phyloP scores from a whole-genome alignment of 129 eudicot species.

The Tagetes patula region DNA sequence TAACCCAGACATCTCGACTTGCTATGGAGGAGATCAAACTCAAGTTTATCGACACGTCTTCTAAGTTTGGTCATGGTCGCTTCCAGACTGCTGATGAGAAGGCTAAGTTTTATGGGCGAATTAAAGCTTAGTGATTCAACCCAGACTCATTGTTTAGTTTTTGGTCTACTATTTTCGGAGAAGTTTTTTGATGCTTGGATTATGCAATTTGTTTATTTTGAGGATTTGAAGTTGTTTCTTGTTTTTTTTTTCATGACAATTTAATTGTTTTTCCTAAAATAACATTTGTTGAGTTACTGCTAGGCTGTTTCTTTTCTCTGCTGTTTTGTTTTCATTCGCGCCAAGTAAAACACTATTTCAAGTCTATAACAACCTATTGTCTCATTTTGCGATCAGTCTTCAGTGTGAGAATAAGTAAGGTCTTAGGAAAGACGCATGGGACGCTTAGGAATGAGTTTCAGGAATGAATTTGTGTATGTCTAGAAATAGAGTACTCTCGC shows the following conservation, averaged over 20 bases:
- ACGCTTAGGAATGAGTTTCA: no score
- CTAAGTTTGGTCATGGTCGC: conserved; percentile 63
- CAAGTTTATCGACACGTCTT: conserved; percentile 60
- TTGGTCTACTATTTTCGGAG: neutral
- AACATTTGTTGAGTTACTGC: no score
- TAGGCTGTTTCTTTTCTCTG: no score
- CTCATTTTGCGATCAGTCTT: no score
- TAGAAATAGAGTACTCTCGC: no score
- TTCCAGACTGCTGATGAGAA: conserved; percentile 63
- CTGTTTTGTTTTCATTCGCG: no score
- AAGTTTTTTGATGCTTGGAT: neutral
- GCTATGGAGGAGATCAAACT: conserved; percentile 66
- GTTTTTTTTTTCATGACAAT: neutral
- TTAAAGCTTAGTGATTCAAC: conserved; percentile 32
- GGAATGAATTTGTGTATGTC: no score
- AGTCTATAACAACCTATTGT: no score
- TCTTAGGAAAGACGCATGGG: no score
- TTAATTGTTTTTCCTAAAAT: neutral
- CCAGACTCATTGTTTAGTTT: neutral
- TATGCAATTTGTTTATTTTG: neutral
- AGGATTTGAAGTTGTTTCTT: neutral
- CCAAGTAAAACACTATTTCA: no score
- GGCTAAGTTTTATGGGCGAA: conserved; percentile 47
- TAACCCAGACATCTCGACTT: conserved; percentile 59
- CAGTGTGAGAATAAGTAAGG: no score